Evolutionary conservation across 2,329 filamentous ascomycete species (phyloP).

Genomic region (Orbilia quercus): DNA sequence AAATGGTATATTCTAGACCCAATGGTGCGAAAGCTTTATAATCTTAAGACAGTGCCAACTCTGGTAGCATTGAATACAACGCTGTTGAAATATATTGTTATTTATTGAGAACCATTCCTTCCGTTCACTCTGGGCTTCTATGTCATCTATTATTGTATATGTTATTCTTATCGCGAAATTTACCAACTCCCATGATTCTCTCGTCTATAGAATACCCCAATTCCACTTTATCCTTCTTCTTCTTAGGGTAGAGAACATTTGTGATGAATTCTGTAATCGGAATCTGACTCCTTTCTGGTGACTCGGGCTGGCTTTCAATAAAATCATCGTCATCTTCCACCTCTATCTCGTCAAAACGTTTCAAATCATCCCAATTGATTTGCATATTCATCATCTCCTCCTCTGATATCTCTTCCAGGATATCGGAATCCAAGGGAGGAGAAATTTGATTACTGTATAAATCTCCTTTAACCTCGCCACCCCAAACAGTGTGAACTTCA

Average conservation of each 20-base stretch:
- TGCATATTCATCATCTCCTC: not conserved
- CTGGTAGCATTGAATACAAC: too few species aligned
- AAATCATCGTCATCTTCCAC: not conserved
- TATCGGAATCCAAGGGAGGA: slow-evolving; percentile 5
- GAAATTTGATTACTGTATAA: not conserved
- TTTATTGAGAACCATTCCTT: too few species aligned
- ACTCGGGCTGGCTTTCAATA: not conserved
- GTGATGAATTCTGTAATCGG: not conserved
- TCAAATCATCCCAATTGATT: not conserved
- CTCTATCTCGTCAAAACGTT: not conserved
- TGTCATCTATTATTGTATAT: too few species aligned
- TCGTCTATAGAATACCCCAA: not conserved
- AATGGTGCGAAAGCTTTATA: too few species aligned
- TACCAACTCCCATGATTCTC: not conserved
- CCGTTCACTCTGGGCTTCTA: too few species aligned
- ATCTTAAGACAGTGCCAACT: too few species aligned
- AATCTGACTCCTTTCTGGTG: not conserved
- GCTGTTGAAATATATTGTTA: too few species aligned
- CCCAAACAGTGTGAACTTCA: slow-evolving; percentile 3
- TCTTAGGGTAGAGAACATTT: not conserved
- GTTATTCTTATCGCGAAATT: not conserved
- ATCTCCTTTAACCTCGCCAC: not conserved
- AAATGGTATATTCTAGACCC: too few species aligned
- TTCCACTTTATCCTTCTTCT: not conserved
- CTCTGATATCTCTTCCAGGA: slow-evolving; percentile 13